A percentile compares a stretch with the other conserved stretches of the same genome.
Conservation (phyloP, 1,284 basidiomycete species). For the Golubevia pallescens region DNA sequence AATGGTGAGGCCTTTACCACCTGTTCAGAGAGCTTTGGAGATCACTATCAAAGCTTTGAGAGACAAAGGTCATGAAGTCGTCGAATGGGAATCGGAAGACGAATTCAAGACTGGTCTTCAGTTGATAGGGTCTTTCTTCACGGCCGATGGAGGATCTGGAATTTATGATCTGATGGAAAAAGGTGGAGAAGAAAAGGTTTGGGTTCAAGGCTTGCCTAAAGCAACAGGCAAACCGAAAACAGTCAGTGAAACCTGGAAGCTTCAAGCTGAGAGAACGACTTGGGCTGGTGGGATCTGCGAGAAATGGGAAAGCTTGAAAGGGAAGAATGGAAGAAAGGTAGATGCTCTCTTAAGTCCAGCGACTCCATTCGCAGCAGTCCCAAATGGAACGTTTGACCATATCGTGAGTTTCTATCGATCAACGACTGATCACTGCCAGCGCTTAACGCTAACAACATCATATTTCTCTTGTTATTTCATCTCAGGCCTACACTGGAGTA, state of each 20-base stretch:
- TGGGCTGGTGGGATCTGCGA: constrained; percentile 26
- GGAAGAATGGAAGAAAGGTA: constrained; percentile 15
- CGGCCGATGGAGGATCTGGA: constrained; percentile 28
- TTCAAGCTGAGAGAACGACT: constrained; percentile 22
- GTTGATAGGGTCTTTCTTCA: constrained; percentile 24
- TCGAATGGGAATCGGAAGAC: constrained; percentile 68
- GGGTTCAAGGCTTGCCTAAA: constrained; percentile 22
- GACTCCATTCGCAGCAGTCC: constrained; percentile 22
- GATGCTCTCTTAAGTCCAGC: constrained; percentile 31
- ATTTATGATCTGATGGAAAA: constrained; percentile 29
- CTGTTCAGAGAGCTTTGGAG: constrained; percentile 73
- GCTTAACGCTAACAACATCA: neutral
- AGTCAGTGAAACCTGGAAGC: constrained; percentile 24
- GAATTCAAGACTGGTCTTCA: constrained; percentile 13
- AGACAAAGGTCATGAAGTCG: constrained; percentile 72
- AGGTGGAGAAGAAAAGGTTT: constrained; percentile 26
- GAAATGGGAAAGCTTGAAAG: constrained; percentile 10
- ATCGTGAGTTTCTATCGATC: constrained; percentile 7
- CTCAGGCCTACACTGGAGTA: constrained; percentile 22
- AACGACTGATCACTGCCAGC: neutral
- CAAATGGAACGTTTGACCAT: constrained; percentile 29
- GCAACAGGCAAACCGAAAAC: constrained; percentile 8
- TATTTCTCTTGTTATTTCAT: neutral
- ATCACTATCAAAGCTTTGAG: constrained; percentile 71
- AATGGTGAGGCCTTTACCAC: constrained; percentile 74